A percentile compares a stretch with the other conserved stretches of the same genome.
These are phyloP conservation scores for Neocatenulostroma microsporum DNA, from an alignment of 2,329 filamentous ascomycete genomes.

Conservation along the genomic window DNA sequence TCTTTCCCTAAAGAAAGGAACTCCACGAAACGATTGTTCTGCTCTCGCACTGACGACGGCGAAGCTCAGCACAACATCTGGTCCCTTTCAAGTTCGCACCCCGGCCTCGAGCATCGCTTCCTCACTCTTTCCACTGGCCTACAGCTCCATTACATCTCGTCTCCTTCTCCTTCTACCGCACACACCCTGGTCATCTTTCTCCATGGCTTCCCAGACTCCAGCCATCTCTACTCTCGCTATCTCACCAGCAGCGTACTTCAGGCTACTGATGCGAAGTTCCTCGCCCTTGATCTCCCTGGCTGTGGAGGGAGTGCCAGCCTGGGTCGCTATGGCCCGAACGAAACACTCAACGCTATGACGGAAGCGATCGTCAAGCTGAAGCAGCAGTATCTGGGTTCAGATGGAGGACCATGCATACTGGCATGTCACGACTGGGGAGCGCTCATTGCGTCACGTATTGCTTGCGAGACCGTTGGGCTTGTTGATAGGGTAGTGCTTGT, in stretches of 20 bases:
- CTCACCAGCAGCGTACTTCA: slow-evolving; percentile 32
- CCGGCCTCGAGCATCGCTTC: slow-evolving; percentile 41
- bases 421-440: slow-evolving; percentile 42
- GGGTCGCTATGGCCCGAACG: slow-evolving; percentile 41
- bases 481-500: slow-evolving; percentile 50
- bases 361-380: slow-evolving; percentile 48
- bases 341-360: slow-evolving; percentile 46
- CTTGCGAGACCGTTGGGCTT: slow-evolving; percentile 50
- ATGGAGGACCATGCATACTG: slow-evolving; percentile 31
- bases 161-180: not conserved
- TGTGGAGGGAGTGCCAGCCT: slow-evolving; percentile 52
- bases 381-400: slow-evolving; percentile 32
- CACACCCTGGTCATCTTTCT: slow-evolving; percentile 38
- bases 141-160: slow-evolving; percentile 42
- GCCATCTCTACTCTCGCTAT: slow-evolving; percentile 46
- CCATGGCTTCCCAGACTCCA: slow-evolving; percentile 55
- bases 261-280: slow-evolving; percentile 36
- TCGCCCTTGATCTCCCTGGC: slow-evolving; percentile 52
- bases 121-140: slow-evolving; percentile 42
- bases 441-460: slow-evolving; percentile 47
- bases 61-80: slow-evolving; percentile 48
- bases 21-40: too few relatives aligned
- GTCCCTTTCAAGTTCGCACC: too few relatives aligned
- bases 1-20: too few relatives aligned
- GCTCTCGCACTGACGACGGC: too few relatives aligned